Conservation (phyloP, 441 rosid species). For the Eruca vesicaria region DNA sequence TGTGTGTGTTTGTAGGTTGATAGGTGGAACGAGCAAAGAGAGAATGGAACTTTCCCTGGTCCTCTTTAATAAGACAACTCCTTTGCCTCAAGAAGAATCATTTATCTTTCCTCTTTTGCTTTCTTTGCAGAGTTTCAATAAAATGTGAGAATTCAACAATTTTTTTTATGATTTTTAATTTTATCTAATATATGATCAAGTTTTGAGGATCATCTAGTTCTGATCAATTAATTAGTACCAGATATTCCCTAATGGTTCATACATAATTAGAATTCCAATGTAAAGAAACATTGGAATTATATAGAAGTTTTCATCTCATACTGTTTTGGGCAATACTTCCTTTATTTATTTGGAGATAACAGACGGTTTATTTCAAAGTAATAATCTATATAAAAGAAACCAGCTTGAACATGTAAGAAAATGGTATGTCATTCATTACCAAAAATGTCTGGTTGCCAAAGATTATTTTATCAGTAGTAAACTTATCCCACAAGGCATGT, state of each 20-base stretch:
- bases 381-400: no score
- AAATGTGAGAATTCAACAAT: slow-evolving; percentile 26
- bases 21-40: slow-evolving; percentile 96
- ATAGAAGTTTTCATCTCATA: neutral
- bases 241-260: no score
- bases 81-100: neutral
- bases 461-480: no score
- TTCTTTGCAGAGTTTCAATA: neutral
- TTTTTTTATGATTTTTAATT: slow-evolving; percentile 12
- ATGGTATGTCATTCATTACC: neutral
- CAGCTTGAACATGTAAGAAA: neutral
- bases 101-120: neutral
- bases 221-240: no score
- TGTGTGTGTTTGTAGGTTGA: slow-evolving; percentile 52
- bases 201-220: slow-evolving; percentile 29
- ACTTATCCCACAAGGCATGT: no score
- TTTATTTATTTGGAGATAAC: neutral
- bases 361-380: no score
- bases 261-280: neutral
- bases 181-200: neutral
- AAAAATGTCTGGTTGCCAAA: no score
- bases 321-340: neutral
- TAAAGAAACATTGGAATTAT: neutral
- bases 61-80: slow-evolving; percentile 50
- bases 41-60: slow-evolving; percentile 94